Evolutionary conservation across 352 stramenopile genomes (phyloP).

Genomic region (Pythium apleroticum): DNA sequence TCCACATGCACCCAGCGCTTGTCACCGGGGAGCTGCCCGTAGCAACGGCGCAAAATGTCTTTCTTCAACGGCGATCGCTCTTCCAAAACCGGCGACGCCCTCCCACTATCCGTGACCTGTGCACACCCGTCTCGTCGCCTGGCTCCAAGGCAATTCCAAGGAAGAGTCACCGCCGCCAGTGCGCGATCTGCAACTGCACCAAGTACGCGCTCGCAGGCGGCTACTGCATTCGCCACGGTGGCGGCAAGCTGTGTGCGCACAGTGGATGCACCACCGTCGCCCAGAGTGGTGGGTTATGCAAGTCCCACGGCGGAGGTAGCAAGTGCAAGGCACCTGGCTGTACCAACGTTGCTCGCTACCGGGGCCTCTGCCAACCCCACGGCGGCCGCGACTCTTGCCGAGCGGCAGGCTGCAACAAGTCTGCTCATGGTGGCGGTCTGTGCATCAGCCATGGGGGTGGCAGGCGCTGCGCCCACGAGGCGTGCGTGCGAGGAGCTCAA

Average conservation of each 20-base stretch:
- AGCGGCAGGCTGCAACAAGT: conserved; percentile 59
- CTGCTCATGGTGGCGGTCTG: conserved; percentile 68
- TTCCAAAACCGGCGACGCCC: background rate
- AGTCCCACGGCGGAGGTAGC: conserved; percentile 79
- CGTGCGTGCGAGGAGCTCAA: conserved; percentile 69
- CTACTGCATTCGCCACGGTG: conserved; percentile 73
- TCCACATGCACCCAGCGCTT: background rate
- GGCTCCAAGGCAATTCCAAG: background rate
- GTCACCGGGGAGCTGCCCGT: background rate
- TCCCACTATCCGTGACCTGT: background rate
- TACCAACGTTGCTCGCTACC: conserved; percentile 55
- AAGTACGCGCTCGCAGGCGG: conserved; percentile 71
- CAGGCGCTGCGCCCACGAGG: conserved; percentile 53
- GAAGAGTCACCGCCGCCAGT: conserved; percentile 53
- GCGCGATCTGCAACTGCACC: conserved; percentile 45
- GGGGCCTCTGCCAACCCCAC: conserved; percentile 74
- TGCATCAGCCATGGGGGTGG: conserved; percentile 75
- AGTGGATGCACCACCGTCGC: conserved; percentile 64
- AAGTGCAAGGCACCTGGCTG: conserved; percentile 65
- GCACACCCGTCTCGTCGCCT: background rate
- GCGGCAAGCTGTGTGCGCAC: conserved; percentile 68
- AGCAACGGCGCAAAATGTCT: background rate
- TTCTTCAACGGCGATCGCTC: background rate
- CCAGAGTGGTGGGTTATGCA: conserved; percentile 79
- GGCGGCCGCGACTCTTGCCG: conserved; percentile 75